Evolutionary conservation across 1,139 yeast species (phyloP), one percentile per base, ranked within the genome.

Genomic region (Debaryomyces psychrophilus): DNA sequence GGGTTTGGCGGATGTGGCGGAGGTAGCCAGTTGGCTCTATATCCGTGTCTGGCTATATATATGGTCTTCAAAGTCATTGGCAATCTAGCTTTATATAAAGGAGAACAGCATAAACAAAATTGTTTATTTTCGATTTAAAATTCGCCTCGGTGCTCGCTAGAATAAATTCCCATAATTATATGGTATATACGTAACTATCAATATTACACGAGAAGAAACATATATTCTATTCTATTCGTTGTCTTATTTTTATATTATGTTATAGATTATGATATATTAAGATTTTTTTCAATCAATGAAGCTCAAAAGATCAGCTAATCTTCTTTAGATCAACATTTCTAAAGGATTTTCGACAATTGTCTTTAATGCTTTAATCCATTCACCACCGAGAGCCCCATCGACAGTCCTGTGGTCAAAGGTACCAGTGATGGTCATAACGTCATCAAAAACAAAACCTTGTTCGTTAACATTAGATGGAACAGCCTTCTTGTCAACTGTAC

Each of bases 331-430:
- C 72, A 95, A 75, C 73, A 93, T 76, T 74, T 92, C 97, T 69
- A 93, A 81, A 63, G 99, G 99, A 78, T 93, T 92, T 79, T 93
- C 99, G 58, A 93, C 71, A 59, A 90, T 85, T 64, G 81, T 81
- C 83, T 93, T 93, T 73, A 93, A 81, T 59, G 90, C 96, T 73
- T 83, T 89, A 79, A 93, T 89, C 82, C 83, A 95, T 63, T 93
- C 98, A 68, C 96, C 99, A 62, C 97, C 99, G 61, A 87, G 85
- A 48, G 98, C 98, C 63, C 99, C 99, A 66, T 93, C 99, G 54
- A 92, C 85, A 50, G 87, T 87, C 79, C 97, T 88, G 79, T 93
- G 99, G 75, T 93, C 99, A 65, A 93, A 93, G 47, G 98, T 89
- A 73, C 96, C 97, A 50, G 98, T 92, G 66, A 92, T 82, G 60